Evolutionary conservation across 2,329 filamentous ascomycete genomes (phyloP), one percentile per base, ranked within the genome.

Genomic region (Thelonectria discophora): DNA sequence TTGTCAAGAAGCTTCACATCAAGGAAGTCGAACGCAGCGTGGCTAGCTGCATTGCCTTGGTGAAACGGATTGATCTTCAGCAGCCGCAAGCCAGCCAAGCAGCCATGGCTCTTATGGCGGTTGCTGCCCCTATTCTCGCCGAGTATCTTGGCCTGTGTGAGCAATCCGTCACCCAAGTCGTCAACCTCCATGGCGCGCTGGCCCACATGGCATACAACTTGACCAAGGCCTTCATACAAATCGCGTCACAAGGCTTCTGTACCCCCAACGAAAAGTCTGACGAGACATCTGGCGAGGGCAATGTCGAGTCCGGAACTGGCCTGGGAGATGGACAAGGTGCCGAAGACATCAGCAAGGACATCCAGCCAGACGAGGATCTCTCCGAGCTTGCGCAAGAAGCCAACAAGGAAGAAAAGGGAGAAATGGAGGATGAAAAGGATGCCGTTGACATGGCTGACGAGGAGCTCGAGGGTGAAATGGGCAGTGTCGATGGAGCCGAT

Each of bases 281-380:
- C 42, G 87, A 89, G 50, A 87, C 89, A 58, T 84, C 88, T 52
- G 87, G 86, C 18, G 86, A 91, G 61, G 92, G 94, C 12, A 91
- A 97, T 69, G 82, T 97, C 30, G 94, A 99, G 77, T 88, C 88
- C 39, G 96, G 96, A 15, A 98, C 94, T 11, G 96, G 95, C 34
- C 87, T 99, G 21, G 96, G 95, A 18, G 95, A 97, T 47, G 96
- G 95, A 11, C 92, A 97, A 76, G 96, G 94, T 17, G 94, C 91
- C 5, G 94, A 99, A 74, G 94, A 99, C 76, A 98, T 99, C 66
- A 98, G 94, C 78, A 98, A 99, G 75, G 95, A 99, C 72, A 90
- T 99, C 48, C 88, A 92, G 65, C 90, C 94, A 15, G 94, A 99
- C 63, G 95, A 99, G 75, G 94, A 99, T 74, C 80, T 99, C 5